These are phyloP conservation scores for Podospora tetraspora DNA, from an alignment of 495 filamentous ascomycete genomes.

Conservation along the genomic window DNA sequence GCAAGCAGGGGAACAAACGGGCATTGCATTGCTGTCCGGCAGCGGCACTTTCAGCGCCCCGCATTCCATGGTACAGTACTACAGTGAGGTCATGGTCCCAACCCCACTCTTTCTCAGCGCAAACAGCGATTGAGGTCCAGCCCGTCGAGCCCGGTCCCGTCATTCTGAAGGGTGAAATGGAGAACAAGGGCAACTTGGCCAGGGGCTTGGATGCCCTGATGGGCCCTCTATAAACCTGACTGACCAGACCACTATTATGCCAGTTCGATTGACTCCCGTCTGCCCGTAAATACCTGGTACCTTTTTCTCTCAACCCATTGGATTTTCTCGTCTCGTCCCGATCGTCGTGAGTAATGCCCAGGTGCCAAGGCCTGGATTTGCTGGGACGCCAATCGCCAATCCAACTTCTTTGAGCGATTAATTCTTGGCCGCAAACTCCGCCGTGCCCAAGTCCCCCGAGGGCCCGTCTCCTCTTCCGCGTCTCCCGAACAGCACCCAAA, in stretches of 20 bases:
- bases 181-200: not conserved
- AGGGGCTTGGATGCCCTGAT: not conserved
- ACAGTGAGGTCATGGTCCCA: not conserved
- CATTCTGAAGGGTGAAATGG: not conserved
- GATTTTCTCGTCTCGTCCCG: not conserved
- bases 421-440: not conserved
- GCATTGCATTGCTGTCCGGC: not conserved
- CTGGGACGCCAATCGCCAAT: not conserved
- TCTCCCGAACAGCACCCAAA: not conserved
- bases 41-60: not conserved
- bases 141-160: too few species aligned
- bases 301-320: too few species aligned
- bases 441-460: not conserved
- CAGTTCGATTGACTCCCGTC: not conserved
- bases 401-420: slow-evolving; percentile 7
- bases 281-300: too few species aligned
- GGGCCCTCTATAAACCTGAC: too few species aligned
- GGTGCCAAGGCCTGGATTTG: slow-evolving; percentile 1
- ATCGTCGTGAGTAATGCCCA: not conserved
- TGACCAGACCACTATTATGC: not conserved
- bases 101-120: not conserved
- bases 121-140: not conserved
- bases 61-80: not conserved
- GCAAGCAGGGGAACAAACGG: not conserved
- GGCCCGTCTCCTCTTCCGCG: not conserved